Conservation (phyloP, 495 filamentous ascomycete species). For the Neurospora terricola region DNA sequence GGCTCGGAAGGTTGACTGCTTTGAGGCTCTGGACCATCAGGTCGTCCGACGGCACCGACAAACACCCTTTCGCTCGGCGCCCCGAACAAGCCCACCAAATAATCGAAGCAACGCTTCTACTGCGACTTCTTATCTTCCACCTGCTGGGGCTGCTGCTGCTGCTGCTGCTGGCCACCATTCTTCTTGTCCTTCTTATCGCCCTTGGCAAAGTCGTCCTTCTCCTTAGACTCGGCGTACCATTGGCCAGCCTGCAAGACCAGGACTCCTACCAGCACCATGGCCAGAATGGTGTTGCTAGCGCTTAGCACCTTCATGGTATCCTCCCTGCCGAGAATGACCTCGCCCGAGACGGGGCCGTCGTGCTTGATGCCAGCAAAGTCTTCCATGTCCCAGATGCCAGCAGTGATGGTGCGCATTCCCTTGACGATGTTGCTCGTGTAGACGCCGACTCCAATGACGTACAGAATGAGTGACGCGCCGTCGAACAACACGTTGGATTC, state of each 20-base stretch:
- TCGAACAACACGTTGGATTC: constrained; percentile 96
- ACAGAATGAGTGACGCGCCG: constrained; percentile 81
- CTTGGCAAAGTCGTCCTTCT: constrained; percentile 56
- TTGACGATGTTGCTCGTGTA: constrained; percentile 94
- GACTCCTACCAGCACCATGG: constrained; percentile 82
- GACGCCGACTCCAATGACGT: constrained; percentile 82
- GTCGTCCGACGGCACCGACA: not conserved
- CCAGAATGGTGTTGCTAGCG: constrained; percentile 93
- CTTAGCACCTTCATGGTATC: constrained; percentile 83
- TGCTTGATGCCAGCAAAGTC: constrained; percentile 37
- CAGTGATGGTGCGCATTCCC: constrained; percentile 69
- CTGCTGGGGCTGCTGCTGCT: constrained; percentile 1
- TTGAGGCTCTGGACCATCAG: not conserved
- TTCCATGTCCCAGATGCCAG: constrained; percentile 41
- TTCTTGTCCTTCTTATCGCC: constrained; percentile 46
- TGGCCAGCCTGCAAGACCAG: constrained; percentile 91
- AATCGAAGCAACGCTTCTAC: not conserved
- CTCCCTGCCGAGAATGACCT: constrained; percentile 55
- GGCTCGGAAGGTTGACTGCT: too few species aligned
- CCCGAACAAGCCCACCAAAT: not conserved
- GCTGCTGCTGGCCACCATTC: constrained; percentile 38
- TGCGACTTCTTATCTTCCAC: not conserved
- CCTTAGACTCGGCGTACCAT: constrained; percentile 96
- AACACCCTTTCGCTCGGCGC: not conserved
- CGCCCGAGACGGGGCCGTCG: constrained; percentile 29